phyloP scores from a whole-genome alignment of 306 rosid species.

The Quercus variabilis region DNA sequence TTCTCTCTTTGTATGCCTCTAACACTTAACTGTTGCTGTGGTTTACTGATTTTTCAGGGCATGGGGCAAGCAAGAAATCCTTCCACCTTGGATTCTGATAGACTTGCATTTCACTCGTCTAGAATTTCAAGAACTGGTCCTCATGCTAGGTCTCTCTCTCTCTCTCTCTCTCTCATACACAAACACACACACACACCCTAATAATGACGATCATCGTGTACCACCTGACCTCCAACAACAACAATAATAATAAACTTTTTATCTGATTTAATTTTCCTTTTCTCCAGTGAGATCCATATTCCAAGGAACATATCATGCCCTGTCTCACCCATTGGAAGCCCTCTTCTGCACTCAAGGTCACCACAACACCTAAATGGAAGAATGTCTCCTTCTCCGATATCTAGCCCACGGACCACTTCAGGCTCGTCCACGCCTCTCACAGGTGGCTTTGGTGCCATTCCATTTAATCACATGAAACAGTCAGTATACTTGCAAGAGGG shows the following conservation, averaged over 20 bases:
- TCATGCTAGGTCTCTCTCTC: slow-evolving; percentile 62
- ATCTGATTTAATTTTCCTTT: slow-evolving; percentile 35
- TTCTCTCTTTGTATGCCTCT: slow-evolving; percentile 6
- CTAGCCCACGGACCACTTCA: slow-evolving; percentile 89
- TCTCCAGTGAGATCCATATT: slow-evolving; percentile 76
- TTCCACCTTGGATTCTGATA: slow-evolving; percentile 71
- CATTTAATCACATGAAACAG: slow-evolving; percentile 63
- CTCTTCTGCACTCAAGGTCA: slow-evolving; percentile 86
- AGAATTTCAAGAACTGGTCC: slow-evolving; percentile 64
- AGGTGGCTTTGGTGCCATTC: slow-evolving; percentile 73
- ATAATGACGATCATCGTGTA: neutral
- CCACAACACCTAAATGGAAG: slow-evolving; percentile 85
- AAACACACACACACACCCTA: neutral
- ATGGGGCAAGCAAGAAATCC: slow-evolving; percentile 58
- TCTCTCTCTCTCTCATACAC: slow-evolving; percentile 18
- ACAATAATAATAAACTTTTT: neutral
- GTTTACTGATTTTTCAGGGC: slow-evolving; percentile 51
- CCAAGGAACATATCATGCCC: slow-evolving; percentile 92
- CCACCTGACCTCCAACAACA: neutral
- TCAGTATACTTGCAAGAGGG: slow-evolving; percentile 70
- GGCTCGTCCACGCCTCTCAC: slow-evolving; percentile 94
- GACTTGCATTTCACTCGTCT: slow-evolving; percentile 87
- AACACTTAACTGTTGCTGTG: slow-evolving; percentile 13
- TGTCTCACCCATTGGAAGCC: slow-evolving; percentile 98
- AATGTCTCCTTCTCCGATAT: slow-evolving; percentile 96